Conservation (phyloP, 495 filamentous ascomycete species). For the Hypomontagnella submonticulosa region DNA sequence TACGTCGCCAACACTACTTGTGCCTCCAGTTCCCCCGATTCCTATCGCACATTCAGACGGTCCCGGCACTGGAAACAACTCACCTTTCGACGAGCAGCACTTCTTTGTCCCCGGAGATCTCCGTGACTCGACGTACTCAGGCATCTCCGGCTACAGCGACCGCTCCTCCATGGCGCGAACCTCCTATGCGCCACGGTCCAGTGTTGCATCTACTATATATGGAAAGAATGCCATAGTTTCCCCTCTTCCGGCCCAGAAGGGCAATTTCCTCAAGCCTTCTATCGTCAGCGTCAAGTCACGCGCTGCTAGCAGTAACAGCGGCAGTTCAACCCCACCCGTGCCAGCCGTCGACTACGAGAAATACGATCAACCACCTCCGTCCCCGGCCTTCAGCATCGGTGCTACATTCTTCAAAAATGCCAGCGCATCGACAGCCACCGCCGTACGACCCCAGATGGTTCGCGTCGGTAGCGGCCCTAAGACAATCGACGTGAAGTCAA, state of each 20-base stretch:
- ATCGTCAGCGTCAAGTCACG: conserved; percentile 87
- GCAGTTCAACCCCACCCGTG: conserved; percentile 64
- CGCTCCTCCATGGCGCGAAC: conserved; percentile 72
- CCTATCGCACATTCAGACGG: conserved; percentile 72
- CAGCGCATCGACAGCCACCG: conserved; percentile 62
- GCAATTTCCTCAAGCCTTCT: conserved; percentile 83
- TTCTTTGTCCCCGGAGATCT: conserved; percentile 95
- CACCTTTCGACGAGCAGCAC: conserved; percentile 77
- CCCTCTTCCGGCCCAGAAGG: conserved; percentile 83
- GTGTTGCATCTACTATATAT: conserved; percentile 92
- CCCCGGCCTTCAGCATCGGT: conserved; percentile 70
- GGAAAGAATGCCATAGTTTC: conserved; percentile 84
- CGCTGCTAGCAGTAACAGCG: conserved; percentile 56
- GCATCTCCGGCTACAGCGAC: conserved; percentile 70
- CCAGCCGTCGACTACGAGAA: conserved; percentile 65
- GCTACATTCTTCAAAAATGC: conserved; percentile 73
- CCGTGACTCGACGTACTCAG: conserved; percentile 85
- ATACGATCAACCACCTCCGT: conserved; percentile 56
- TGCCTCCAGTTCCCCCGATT: conserved; percentile 92
- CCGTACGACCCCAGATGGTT: conserved; percentile 64
- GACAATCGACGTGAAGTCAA: conserved; percentile 54
- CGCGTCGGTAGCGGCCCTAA: conserved; percentile 62
- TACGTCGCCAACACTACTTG: conserved; percentile 81
- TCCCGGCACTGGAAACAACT: conserved; percentile 57
- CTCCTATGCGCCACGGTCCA: conserved; percentile 75